phyloP scores from a whole-genome alignment of 164 flowering plant genomes.

The Magnolia kwangsiensis region DNA sequence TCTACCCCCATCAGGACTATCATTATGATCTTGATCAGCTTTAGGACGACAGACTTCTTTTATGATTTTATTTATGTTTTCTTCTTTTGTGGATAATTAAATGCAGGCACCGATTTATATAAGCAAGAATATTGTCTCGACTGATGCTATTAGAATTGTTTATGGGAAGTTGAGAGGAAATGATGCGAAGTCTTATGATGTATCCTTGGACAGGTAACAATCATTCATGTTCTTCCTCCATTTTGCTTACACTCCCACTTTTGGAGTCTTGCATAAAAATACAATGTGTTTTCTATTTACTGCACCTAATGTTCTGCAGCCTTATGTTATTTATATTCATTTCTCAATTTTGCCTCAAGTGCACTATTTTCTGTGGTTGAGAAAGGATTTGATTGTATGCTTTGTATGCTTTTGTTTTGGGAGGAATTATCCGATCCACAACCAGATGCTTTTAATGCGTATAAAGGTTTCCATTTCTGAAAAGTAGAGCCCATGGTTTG shows the following conservation, averaged over 20 bases:
- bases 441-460: no score
- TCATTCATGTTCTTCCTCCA: not conserved
- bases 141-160: constrained; percentile 60
- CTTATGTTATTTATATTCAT: not conserved
- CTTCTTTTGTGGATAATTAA: not conserved
- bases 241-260: not conserved
- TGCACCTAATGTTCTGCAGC: not conserved
- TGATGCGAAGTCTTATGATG: constrained; percentile 58
- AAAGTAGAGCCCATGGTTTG: no score
- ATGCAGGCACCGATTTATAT: constrained; percentile 76
- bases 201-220: constrained; percentile 62
- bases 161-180: constrained; percentile 45
- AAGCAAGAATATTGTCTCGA: constrained; percentile 54
- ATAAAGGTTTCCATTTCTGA: no score
- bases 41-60: not conserved
- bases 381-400: not conserved
- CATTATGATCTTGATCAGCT: not conserved
- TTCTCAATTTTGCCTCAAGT: not conserved
- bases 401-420: not conserved
- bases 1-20: not conserved
- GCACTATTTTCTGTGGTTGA: not conserved
- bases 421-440: not conserved
- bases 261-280: not conserved
- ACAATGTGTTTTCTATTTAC: not conserved
- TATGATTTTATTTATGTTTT: not conserved